Evolutionary conservation across 768 basidiomycete genomes (phyloP), one percentile per base, ranked within the genome.

Genomic region (Baorangia bicolor): DNA sequence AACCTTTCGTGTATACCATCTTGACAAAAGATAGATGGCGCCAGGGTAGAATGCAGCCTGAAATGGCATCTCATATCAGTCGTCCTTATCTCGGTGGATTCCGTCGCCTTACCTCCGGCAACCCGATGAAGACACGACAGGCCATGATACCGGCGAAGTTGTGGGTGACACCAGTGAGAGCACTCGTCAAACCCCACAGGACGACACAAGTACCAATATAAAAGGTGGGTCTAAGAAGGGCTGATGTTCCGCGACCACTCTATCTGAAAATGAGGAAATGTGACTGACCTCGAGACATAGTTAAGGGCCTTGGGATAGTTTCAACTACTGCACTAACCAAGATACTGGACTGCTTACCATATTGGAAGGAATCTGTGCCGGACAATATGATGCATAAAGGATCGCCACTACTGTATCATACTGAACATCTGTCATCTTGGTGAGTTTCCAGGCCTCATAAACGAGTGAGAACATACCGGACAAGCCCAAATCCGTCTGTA

Each of bases 31-130:
- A 58, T 74, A 75, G 20, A 75, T 70, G 18, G 77, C 71, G 5
- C 86, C 85, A 20, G 86, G 85, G 65, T 85, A 87, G 58, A 87
- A 87, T 4, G 84, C 83, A 13, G 85, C 78, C 76, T 81, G 34
- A 39, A 25, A 42, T 16, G 20, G 6, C 10, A 13, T 30, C 6
- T 46, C 42, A 47, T 14, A 30, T 56, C 11, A 39, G n/a, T 35
- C 5, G n/a, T 13, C n/a, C 21, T 28, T 16, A 9, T 49, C 20
- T 27, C 20, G 4, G 14, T 25, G 49, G 12, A n/a, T n/a, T 42
- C 16, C 0, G 13, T 40, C 23, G 31, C 35, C 53, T 30, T 53
- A 75, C 80, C 67, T 87, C 86, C 1, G 86, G 84, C 2, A 88
- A 58, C 4, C 86, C 85, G 39, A 87, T 80, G 62, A 84, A 85